A percentile compares a stretch with the other conserved stretches of the same genome.
These are phyloP conservation scores for Fonsecaea multimorphosa DNA, from an alignment of 2,329 filamentous ascomycete genomes.

Conservation along the genomic window DNA sequence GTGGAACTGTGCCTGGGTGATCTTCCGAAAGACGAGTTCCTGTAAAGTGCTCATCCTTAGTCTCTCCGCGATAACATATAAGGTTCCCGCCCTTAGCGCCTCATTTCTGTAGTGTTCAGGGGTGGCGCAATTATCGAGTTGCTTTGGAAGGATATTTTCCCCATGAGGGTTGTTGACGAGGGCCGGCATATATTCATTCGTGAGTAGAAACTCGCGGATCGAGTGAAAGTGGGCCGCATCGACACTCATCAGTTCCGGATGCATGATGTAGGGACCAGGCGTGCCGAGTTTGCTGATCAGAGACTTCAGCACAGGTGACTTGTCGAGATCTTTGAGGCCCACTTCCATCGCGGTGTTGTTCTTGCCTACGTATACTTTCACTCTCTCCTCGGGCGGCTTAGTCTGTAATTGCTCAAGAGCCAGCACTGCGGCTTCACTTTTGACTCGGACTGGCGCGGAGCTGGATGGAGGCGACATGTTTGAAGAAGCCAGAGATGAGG, in stretches of 20 bases:
- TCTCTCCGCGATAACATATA: constrained; percentile 32
- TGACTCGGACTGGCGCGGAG: constrained; percentile 14
- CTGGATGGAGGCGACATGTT: constrained; percentile 5
- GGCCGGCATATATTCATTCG: constrained; percentile 33
- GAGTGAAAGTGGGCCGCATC: constrained; percentile 30
- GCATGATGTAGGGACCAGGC: constrained; percentile 35
- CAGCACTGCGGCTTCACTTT: constrained; percentile 26
- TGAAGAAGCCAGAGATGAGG: not conserved
- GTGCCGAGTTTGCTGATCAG: constrained; percentile 17
- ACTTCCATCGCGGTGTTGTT: constrained; percentile 26
- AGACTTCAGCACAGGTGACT: constrained; percentile 31
- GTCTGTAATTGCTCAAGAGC: constrained; percentile 4
- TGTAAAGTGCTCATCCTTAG: constrained; percentile 27
- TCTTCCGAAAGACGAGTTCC: constrained; percentile 31
- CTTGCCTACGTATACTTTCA: constrained; percentile 32
- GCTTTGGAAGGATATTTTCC: constrained; percentile 19
- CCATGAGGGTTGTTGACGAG: constrained; percentile 21
- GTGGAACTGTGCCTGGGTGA: constrained; percentile 25
- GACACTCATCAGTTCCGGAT: constrained; percentile 30
- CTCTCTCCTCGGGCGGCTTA: constrained; percentile 12
- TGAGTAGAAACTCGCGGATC: constrained; percentile 31
- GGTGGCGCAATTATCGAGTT: constrained; percentile 21
- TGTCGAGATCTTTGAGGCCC: constrained; percentile 27
- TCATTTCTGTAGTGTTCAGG: constrained; percentile 26
- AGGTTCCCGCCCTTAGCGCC: constrained; percentile 19